Conservation (phyloP, 2,329 filamentous ascomycete genomes). For the Chaetomium strumarium region DNA sequence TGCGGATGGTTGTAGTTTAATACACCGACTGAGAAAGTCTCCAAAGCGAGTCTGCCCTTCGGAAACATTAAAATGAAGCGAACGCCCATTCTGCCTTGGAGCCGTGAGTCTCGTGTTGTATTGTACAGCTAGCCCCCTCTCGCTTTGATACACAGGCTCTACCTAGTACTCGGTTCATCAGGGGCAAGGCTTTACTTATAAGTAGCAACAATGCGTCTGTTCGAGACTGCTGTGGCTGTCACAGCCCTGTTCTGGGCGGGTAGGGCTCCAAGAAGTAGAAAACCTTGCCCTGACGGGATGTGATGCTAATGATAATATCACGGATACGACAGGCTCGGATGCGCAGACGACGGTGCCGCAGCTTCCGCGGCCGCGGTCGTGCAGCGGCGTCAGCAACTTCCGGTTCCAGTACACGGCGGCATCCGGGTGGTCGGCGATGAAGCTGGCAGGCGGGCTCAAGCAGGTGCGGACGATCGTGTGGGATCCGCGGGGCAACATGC, state of each 20-base stretch:
- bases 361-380: conserved; percentile 31
- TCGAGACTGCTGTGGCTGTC: conserved; percentile 4
- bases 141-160: too few relatives aligned
- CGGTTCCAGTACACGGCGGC: conserved; percentile 31
- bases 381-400: conserved; percentile 30
- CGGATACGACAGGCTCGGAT: conserved; percentile 7
- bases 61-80: too few relatives aligned
- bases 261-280: too few relatives aligned
- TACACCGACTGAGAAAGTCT: too few relatives aligned
- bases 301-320: not conserved
- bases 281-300: not conserved
- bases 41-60: too few relatives aligned
- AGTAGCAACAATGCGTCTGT: conserved; percentile 18
- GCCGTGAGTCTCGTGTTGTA: not conserved
- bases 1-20: not conserved
- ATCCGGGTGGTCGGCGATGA: conserved; percentile 35
- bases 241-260: too few relatives aligned
- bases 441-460: conserved; percentile 34
- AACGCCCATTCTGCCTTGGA: not conserved
- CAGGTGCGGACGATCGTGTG: conserved; percentile 33
- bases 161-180: not conserved
- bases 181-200: not conserved
- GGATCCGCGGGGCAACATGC: conserved; percentile 34
- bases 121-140: too few relatives aligned
- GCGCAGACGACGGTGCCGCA: conserved; percentile 17